Base-by-base conservation (phyloP, 345 rosid genomes). In the Erysimum cheiranthoides region DNA sequence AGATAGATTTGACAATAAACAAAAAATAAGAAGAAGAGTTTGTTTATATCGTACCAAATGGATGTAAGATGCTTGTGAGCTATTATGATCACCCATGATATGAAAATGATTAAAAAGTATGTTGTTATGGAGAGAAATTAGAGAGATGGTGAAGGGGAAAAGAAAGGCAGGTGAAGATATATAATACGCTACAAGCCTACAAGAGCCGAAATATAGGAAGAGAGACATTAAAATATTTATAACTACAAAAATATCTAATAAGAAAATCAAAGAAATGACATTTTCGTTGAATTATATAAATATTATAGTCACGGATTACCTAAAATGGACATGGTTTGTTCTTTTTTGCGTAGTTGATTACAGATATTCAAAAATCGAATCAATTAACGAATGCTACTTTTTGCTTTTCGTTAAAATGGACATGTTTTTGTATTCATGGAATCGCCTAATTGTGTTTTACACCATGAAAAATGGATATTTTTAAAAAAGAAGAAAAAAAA, bases 51-150 rank as follows among this genome's bases (percentile, higher is more conserved):
- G 25, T 82, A 87, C 93, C 93, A 82, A 51, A 73, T 83, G 91
- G 68, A 90, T 86, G 78, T 87, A 90, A 14, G 93, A 87, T 70
- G 85, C 85, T 60, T 88, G 79, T 35, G 90, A 81, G 57, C 67
- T 70, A 10, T 38, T 68, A 32, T 69, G 67, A 73, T 85, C 91
- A 27, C 61, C 84, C 89, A 85, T 85, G 81, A 45, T 63, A 66
- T 31, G 35, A 4, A 66, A 10, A 46, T 68, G 16, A 57, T 34
- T 6, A 38, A 74, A 59, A 47, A 68, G 56, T 10, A 1, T 10
- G 43, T 57, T 54, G 32, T 32, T 39, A 12, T 43, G 10, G 9
- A 3, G 64, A 76, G 64, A 61, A 21, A 68, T 52, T 4, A 56
- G 57, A 61, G 61, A 61, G 58, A 11, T 47, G 80, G 36, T 36